Conservation (phyloP, 2,329 filamentous ascomycete species). For the Colletotrichum coccodes region DNA sequence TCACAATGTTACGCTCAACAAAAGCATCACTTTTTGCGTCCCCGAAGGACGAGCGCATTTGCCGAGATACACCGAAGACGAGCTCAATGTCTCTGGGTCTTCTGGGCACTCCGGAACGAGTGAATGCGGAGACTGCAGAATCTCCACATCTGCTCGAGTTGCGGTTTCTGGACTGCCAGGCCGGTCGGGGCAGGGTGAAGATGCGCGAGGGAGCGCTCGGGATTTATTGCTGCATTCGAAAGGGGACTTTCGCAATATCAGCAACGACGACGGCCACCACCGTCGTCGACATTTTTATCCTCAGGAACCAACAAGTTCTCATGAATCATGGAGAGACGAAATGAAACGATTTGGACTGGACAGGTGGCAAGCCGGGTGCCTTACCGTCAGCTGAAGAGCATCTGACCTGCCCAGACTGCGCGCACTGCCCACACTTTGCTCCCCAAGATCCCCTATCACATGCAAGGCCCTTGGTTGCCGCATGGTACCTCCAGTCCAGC, state of each 20-base stretch:
- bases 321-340: slow-evolving; percentile 27
- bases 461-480: slow-evolving; percentile 4
- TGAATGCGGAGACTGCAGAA: slow-evolving; percentile 11
- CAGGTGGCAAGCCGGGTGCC: slow-evolving; percentile 15
- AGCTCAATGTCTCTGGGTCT: neutral
- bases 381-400: neutral
- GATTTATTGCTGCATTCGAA: slow-evolving; percentile 31
- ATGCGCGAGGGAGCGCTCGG: slow-evolving; percentile 12
- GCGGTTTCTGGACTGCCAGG: neutral
- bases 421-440: neutral
- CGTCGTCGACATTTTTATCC: neutral
- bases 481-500: neutral
- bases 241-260: neutral
- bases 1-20: neutral
- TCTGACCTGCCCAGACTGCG: neutral
- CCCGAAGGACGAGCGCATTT: neutral
- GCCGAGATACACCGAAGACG: slow-evolving; percentile 13
- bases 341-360: slow-evolving; percentile 18
- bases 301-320: slow-evolving; percentile 2
- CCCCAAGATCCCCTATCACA: slow-evolving; percentile 24
- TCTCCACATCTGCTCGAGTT: slow-evolving; percentile 1
- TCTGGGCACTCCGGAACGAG: neutral
- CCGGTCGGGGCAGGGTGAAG: slow-evolving; percentile 1
- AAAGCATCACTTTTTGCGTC: neutral
- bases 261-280: neutral